Conservation (phyloP, 345 rosid genomes). For the Clausena lansium region DNA sequence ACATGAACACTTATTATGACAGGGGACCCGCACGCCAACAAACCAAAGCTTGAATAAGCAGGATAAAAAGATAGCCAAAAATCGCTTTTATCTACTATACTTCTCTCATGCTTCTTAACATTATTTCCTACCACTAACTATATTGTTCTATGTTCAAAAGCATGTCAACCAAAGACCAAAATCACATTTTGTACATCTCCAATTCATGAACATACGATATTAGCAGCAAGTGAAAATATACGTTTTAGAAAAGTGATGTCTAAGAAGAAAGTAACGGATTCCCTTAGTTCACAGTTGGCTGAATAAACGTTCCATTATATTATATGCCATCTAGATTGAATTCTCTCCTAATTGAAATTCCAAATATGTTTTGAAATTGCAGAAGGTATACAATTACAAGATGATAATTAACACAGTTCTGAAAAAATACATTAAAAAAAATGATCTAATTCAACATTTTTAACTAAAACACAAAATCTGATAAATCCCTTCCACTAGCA, state of each 20-base stretch:
- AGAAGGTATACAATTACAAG: background rate
- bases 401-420: background rate
- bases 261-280: background rate
- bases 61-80: background rate
- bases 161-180: background rate
- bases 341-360: background rate
- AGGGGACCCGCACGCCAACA: background rate
- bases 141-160: background rate
- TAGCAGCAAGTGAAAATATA: background rate
- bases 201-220: background rate
- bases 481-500: background rate
- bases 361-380: background rate
- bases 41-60: background rate
- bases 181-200: background rate
- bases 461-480: no score
- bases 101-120: background rate
- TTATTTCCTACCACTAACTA: background rate
- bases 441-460: background rate
- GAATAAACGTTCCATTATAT: background rate
- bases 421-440: background rate
- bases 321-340: background rate
- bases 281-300: background rate
- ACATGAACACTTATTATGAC: background rate
- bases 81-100: background rate
- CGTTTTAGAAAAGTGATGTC: background rate